Percentiles rank a stretch among this genome's conserved stretches.
These are phyloP conservation scores for Hyaloscypha hepaticicola DNA, from an alignment of 495 filamentous ascomycete species.

Conservation along the genomic window DNA sequence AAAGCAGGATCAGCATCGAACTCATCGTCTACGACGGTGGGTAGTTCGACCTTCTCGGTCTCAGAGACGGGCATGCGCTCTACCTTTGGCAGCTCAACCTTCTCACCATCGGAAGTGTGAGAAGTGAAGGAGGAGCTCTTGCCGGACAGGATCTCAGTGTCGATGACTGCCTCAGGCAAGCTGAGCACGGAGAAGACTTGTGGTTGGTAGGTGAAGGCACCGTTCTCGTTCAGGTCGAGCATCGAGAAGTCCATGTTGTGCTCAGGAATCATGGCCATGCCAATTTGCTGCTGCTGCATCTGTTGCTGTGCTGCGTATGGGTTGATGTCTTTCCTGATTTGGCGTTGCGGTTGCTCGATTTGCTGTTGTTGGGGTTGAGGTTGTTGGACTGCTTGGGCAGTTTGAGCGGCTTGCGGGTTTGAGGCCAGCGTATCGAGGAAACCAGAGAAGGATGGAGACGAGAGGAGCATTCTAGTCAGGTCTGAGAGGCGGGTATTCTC, in stretches of 20 bases:
- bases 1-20: constrained; percentile 63
- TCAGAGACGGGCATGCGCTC: constrained; percentile 40
- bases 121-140: constrained; percentile 56
- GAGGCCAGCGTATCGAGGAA: constrained; percentile 74
- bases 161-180: constrained; percentile 66
- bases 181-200: constrained; percentile 79
- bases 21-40: constrained; percentile 44
- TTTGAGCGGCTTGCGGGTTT: constrained; percentile 43
- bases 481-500: constrained; percentile 78
- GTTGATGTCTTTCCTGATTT: constrained; percentile 62
- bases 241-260: constrained; percentile 64
- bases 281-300: constrained; percentile 58
- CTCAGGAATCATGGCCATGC: constrained; percentile 75
- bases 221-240: constrained; percentile 52
- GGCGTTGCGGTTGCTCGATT: constrained; percentile 45
- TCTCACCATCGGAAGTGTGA: constrained; percentile 38
- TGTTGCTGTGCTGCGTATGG: constrained; percentile 56
- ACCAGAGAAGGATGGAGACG: constrained; percentile 79
- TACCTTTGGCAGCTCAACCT: constrained; percentile 38
- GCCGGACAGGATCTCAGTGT: constrained; percentile 61
- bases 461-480: constrained; percentile 78
- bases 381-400: constrained; percentile 28
- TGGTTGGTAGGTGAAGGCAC: constrained; percentile 63
- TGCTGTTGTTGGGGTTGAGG: constrained; percentile 37
- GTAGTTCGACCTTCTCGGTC: constrained; percentile 30